Percentiles rank a stretch among this genome's conserved stretches.
These are phyloP conservation scores for Aureobasidium sp. DNA, from an alignment of 2,329 filamentous ascomycete species.

Conservation along the genomic window DNA sequence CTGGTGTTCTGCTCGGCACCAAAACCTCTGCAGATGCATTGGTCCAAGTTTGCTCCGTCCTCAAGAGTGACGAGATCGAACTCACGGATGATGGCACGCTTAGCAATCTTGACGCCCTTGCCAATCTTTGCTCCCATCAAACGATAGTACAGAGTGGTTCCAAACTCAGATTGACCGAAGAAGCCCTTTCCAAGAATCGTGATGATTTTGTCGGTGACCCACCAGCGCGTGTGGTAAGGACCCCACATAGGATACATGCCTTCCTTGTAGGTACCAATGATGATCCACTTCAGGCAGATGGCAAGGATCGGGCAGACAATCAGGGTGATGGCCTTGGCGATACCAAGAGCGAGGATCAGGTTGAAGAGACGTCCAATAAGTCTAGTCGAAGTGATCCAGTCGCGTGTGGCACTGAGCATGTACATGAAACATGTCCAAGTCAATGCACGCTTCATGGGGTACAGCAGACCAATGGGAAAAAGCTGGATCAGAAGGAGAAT, in stretches of 20 bases:
- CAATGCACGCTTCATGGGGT: slow-evolving; percentile 45
- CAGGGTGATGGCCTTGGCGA: slow-evolving; percentile 37
- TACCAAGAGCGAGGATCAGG: slow-evolving; percentile 40
- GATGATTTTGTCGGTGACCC: slow-evolving; percentile 50
- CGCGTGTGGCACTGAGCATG: slow-evolving; percentile 36
- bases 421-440: slow-evolving; percentile 50
- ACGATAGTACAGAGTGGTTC: slow-evolving; percentile 42
- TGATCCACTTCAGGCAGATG: slow-evolving; percentile 49
- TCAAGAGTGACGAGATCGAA: slow-evolving; percentile 52
- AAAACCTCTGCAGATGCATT: slow-evolving; percentile 47
- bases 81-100: slow-evolving; percentile 43
- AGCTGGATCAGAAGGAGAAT: slow-evolving; percentile 46
- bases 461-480: slow-evolving; percentile 43
- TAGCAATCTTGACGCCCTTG: slow-evolving; percentile 42
- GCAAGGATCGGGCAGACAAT: slow-evolving; percentile 40
- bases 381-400: slow-evolving; percentile 34
- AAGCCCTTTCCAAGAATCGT: slow-evolving; percentile 43
- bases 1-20: slow-evolving; percentile 51
- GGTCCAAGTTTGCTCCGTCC: slow-evolving; percentile 43
- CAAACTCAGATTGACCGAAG: slow-evolving; percentile 37
- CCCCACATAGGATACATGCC: slow-evolving; percentile 56
- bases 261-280: slow-evolving; percentile 48
- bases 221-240: slow-evolving; percentile 52
- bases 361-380: slow-evolving; percentile 44
- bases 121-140: slow-evolving; percentile 50